Evolutionary conservation across 768 basidiomycete genomes (phyloP), one percentile per base, ranked within the genome.

Genomic region (Lentinula raphanica): DNA sequence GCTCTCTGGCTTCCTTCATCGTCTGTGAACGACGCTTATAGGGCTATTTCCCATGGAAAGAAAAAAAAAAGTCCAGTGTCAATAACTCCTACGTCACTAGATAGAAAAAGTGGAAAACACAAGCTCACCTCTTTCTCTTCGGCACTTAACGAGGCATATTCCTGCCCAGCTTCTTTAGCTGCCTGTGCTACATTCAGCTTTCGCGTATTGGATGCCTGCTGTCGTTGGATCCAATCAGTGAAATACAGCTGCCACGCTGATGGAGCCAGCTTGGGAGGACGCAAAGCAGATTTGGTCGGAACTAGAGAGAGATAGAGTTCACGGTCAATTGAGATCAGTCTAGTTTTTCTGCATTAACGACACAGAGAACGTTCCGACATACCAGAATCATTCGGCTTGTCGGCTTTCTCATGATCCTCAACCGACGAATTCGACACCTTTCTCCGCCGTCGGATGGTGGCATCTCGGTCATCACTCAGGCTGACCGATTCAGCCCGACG

Each of bases 231-330:
- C 85, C 91, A 94, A 68, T 96, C 92, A 23, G 93, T 93, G 69
- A 97, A 96, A 73, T 93, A 97, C 44, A 97, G 81, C 71, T 97
- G 94, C 94, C 94, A 97, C 56, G 94, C 92, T 3, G 92, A 94
- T 3, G 91, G 92, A 5, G 94, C 92, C 65, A 94, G 81, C 75
- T 94, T 94, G 49, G 94, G 94, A 19, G 91, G 93, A 42, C 87
- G 86, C 58, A 97, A 77, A 11, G 84, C 72, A 39, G 94, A 94
- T 72, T 89, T 94, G 56, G 83, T 74, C 46, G 82, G 83, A 36
- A 78, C 88, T 87, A 71, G 58, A 69, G n/a, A n/a, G n/a, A n/a
- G n/a, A 66, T 69, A 66, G 60, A 63, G 42, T 21, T 9, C 57
- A 60, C 46, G 54, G 64, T 65, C 56, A 56, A 56, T 56, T 60